Evolutionary conservation across 1,284 basidiomycete species (phyloP).

Genomic region (Moesziomyces sp.): DNA sequence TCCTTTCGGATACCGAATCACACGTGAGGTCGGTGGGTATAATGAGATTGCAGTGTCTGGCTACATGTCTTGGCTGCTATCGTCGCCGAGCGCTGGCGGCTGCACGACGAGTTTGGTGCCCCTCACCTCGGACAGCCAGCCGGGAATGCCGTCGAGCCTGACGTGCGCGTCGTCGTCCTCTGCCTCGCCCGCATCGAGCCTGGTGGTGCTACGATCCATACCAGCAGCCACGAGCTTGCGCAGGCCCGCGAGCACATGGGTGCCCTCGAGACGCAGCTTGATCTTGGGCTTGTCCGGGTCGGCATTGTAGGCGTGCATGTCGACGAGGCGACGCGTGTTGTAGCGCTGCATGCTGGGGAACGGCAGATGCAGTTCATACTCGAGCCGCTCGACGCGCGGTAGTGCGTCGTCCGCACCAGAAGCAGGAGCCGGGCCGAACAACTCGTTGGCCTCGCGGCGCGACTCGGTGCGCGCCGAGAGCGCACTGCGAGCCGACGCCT

Average conservation of each 20-base stretch:
- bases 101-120: slow-evolving; percentile 50
- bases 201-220: slow-evolving; percentile 36
- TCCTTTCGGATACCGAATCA: not conserved
- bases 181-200: slow-evolving; percentile 25
- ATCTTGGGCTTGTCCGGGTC: slow-evolving; percentile 42
- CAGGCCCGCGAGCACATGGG: slow-evolving; percentile 50
- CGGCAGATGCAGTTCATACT: slow-evolving; percentile 49
- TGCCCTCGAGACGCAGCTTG: slow-evolving; percentile 49
- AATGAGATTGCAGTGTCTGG: not conserved
- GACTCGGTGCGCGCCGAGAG: slow-evolving; percentile 14
- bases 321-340: slow-evolving; percentile 29
- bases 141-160: slow-evolving; percentile 42
- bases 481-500: slow-evolving; percentile 5
- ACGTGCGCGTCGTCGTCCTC: slow-evolving; percentile 15
- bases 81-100: slow-evolving; percentile 22
- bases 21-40: not conserved
- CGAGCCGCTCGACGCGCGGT: slow-evolving; percentile 46
- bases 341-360: slow-evolving; percentile 45
- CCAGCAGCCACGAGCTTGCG: slow-evolving; percentile 49
- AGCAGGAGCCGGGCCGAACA: slow-evolving; percentile 32
- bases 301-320: slow-evolving; percentile 42
- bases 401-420: slow-evolving; percentile 6
- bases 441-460: slow-evolving; percentile 38
- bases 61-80: slow-evolving; percentile 45
- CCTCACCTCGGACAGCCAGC: slow-evolving; percentile 53